Evolutionary conservation across 2,329 filamentous ascomycete genomes (phyloP).

Genomic region (Ophiostoma pallidulum): DNA sequence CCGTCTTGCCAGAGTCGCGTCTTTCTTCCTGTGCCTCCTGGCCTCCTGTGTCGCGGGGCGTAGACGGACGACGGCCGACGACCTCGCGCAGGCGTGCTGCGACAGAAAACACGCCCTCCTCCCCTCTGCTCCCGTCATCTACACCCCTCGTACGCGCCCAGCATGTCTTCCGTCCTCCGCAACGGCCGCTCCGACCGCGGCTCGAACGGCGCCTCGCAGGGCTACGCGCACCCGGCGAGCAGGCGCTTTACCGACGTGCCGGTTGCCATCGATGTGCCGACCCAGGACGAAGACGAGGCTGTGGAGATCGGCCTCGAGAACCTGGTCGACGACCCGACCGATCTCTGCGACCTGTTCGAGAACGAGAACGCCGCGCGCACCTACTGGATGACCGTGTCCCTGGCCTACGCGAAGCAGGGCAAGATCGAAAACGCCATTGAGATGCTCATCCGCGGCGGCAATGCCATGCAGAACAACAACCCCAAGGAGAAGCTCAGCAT

Average conservation of each 20-base stretch:
- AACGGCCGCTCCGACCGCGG: conserved; percentile 37
- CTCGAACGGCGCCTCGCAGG: conserved; percentile 25
- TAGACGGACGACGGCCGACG: neutral
- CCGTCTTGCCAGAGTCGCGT: too few species aligned
- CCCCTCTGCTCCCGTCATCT: neutral
- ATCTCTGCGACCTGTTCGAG: conserved; percentile 89
- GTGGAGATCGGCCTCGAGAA: conserved; percentile 93
- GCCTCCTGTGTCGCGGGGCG: too few species aligned
- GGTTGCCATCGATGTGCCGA: conserved; percentile 55
- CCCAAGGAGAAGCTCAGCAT: conserved; percentile 79
- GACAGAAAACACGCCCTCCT: neutral
- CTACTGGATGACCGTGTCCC: conserved; percentile 96
- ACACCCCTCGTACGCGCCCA: too few species aligned
- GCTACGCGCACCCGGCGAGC: conserved; percentile 32
- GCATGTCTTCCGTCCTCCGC: conserved; percentile 32
- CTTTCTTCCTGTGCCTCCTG: too few species aligned
- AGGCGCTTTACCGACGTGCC: conserved; percentile 57
- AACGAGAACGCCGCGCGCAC: conserved; percentile 85
- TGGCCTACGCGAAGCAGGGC: conserved; percentile 92
- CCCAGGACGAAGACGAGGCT: conserved; percentile 59
- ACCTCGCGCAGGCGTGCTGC: neutral
- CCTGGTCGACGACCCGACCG: conserved; percentile 84
- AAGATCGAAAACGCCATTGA: conserved; percentile 79
- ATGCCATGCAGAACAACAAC: conserved; percentile 59
- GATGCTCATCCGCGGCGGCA: conserved; percentile 63